phyloP scores from a whole-genome alignment of 2,329 filamentous ascomycete species.

The Cercospora sesami region DNA sequence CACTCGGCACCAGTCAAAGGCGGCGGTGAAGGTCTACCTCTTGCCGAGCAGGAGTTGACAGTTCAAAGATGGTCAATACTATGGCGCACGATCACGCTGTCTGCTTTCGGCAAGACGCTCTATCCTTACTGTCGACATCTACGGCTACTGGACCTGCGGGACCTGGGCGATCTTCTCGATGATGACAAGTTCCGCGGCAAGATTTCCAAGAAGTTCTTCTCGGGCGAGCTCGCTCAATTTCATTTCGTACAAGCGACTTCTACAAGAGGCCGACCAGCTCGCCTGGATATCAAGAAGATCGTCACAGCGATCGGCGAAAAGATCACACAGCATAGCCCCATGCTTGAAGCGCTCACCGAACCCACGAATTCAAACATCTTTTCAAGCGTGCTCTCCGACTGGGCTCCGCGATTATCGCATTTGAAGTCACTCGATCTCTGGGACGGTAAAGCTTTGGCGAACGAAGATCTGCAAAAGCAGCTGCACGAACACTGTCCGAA shows the following conservation, averaged over 20 bases:
- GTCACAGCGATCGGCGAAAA: conserved; percentile 52
- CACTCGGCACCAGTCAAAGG: conserved; percentile 48
- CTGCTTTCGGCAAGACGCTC: conserved; percentile 61
- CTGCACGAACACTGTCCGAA: conserved; percentile 61
- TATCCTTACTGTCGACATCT: conserved; percentile 72
- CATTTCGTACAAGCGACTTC: conserved; percentile 39
- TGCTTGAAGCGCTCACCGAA: conserved; percentile 54
- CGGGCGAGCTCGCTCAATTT: conserved; percentile 49
- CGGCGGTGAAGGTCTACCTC: conserved; percentile 44
- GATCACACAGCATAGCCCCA: conserved; percentile 43
- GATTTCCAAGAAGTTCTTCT: conserved; percentile 60
- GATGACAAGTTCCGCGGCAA: conserved; percentile 60
- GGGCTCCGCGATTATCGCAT: conserved; percentile 60
- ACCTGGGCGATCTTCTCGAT: conserved; percentile 61
- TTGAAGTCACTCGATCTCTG: conserved; percentile 61
- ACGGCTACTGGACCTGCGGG: conserved; percentile 62
- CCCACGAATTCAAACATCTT: conserved; percentile 50
- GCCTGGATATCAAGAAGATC: conserved; percentile 45
- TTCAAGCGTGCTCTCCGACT: conserved; percentile 55
- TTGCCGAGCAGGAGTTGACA: conserved; percentile 49
- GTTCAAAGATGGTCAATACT: conserved; percentile 61
- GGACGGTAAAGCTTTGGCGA: conserved; percentile 60
- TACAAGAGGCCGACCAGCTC: conserved; percentile 32
- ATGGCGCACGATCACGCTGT: conserved; percentile 69
- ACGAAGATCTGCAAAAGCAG: conserved; percentile 54